Evolutionary conservation across 2,329 filamentous ascomycete species (phyloP).

Genomic region (Fusarium hainanense): DNA sequence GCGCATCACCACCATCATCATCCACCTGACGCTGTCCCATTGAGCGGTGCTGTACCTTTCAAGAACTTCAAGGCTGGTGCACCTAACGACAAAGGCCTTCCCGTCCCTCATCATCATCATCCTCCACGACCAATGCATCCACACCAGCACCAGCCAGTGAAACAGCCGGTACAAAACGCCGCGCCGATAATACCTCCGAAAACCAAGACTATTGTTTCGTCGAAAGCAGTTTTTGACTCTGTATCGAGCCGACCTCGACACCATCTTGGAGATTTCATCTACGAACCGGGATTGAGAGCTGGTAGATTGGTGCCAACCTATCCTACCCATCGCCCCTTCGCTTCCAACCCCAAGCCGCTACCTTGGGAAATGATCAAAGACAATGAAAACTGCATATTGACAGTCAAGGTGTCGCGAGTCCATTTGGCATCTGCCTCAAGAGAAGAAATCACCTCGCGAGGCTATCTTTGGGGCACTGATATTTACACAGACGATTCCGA

Average conservation of each 20-base stretch:
- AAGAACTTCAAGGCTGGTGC: conserved; percentile 62
- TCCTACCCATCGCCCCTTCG: conserved; percentile 56
- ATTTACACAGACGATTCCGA: conserved; percentile 98
- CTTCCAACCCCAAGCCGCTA: conserved; percentile 74
- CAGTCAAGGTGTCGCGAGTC: conserved; percentile 84
- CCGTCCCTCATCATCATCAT: conserved; percentile 62
- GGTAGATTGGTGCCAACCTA: conserved; percentile 58
- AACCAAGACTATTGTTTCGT: conserved; percentile 73
- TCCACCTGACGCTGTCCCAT: conserved; percentile 59
- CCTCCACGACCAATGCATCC: conserved; percentile 50
- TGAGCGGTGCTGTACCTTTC: conserved; percentile 56
- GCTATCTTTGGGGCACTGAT: conserved; percentile 91
- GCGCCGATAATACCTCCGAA: conserved; percentile 62
- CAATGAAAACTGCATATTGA: conserved; percentile 90
- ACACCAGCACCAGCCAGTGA: conserved; percentile 39
- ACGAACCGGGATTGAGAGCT: conserved; percentile 73
- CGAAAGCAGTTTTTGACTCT: conserved; percentile 76
- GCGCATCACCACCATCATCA: conserved; percentile 71
- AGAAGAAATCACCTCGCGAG: conserved; percentile 83
- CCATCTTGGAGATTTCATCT: conserved; percentile 87
- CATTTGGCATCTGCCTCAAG: conserved; percentile 77
- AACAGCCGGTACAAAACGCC: conserved; percentile 39
- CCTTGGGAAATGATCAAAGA: conserved; percentile 77
- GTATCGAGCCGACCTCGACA: conserved; percentile 77
- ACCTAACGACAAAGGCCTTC: conserved; percentile 54